These are phyloP conservation scores for Penicillium longicatenatum DNA, from an alignment of 495 filamentous ascomycete genomes.

Conservation along the genomic window DNA sequence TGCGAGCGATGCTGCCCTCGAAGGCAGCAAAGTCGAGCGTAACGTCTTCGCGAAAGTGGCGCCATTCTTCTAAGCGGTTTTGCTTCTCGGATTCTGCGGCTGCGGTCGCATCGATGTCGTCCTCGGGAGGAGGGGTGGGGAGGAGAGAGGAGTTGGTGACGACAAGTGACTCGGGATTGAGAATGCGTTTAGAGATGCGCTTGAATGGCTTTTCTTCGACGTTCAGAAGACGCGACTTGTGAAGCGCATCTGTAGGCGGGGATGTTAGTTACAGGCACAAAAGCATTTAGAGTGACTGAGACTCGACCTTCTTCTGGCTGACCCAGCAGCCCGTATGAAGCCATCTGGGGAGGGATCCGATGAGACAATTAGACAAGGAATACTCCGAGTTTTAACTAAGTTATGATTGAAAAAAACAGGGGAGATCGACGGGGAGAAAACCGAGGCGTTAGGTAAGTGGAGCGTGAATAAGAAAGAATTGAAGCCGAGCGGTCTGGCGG, in stretches of 20 bases:
- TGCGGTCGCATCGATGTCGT: constrained; percentile 41
- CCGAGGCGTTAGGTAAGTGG: constrained; percentile 3
- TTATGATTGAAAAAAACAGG: neutral
- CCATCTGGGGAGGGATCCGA: constrained; percentile 32
- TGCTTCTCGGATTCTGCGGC: constrained; percentile 40
- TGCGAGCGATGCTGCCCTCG: constrained; percentile 81
- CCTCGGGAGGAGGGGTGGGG: constrained; percentile 72
- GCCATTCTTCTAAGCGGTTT: constrained; percentile 56
- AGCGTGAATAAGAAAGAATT: constrained; percentile 15
- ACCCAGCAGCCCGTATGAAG: constrained; percentile 49
- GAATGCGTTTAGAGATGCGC: constrained; percentile 79
- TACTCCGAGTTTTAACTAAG: neutral
- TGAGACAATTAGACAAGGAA: neutral
- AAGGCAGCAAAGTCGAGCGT: constrained; percentile 89
- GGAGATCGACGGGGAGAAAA: constrained; percentile 2
- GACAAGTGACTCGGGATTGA: constrained; percentile 62
- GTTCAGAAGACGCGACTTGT: constrained; percentile 85
- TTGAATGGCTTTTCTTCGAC: constrained; percentile 94
- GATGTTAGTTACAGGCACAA: constrained; percentile 22
- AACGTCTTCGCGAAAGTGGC: constrained; percentile 75
- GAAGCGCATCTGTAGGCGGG: constrained; percentile 66
- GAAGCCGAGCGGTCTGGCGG: constrained; percentile 30
- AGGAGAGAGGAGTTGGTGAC: constrained; percentile 56
- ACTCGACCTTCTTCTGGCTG: constrained; percentile 55
- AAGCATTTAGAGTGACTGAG: constrained; percentile 6